Conservation (phyloP, 441 rosid species). For the Jatropha multifida region DNA sequence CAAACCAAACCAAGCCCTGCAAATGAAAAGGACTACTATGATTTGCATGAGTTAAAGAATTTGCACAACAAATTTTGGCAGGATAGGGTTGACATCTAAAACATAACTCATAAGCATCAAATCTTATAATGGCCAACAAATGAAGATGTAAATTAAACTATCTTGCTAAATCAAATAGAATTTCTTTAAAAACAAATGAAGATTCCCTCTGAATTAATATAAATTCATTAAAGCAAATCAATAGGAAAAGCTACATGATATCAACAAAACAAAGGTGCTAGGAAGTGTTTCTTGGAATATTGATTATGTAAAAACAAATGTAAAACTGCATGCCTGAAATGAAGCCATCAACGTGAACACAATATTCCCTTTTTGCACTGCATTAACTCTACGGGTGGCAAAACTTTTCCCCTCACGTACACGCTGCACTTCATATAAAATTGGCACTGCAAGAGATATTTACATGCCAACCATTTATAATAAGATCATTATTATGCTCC, state of each 20-base stretch:
- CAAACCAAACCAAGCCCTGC: not conserved
- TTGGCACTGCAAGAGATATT: slow-evolving; percentile 62
- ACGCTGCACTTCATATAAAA: slow-evolving; percentile 72
- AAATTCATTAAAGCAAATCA: not conserved
- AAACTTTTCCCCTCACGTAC: slow-evolving; percentile 92
- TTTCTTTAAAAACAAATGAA: not conserved
- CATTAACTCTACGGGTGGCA: slow-evolving; percentile 91
- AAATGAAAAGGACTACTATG: not conserved
- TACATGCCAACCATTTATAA: not conserved
- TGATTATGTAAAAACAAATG: slow-evolving; percentile 15
- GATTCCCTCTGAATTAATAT: not conserved
- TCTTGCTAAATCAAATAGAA: not conserved
- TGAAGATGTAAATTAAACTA: not conserved
- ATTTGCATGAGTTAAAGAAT: not conserved
- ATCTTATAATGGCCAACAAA: not conserved
- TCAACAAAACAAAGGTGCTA: not conserved
- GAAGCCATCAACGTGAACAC: slow-evolving; percentile 83
- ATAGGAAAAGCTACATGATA: not conserved
- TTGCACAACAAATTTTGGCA: not conserved
- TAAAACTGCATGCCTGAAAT: slow-evolving; percentile 62
- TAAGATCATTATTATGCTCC: slow-evolving; percentile 3
- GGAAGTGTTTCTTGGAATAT: not conserved
- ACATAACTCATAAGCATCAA: not conserved
- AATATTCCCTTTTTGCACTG: slow-evolving; percentile 76
- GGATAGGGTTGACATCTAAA: not conserved